Conservation (phyloP, 306 rosid species). For the Vicia sativa region DNA sequence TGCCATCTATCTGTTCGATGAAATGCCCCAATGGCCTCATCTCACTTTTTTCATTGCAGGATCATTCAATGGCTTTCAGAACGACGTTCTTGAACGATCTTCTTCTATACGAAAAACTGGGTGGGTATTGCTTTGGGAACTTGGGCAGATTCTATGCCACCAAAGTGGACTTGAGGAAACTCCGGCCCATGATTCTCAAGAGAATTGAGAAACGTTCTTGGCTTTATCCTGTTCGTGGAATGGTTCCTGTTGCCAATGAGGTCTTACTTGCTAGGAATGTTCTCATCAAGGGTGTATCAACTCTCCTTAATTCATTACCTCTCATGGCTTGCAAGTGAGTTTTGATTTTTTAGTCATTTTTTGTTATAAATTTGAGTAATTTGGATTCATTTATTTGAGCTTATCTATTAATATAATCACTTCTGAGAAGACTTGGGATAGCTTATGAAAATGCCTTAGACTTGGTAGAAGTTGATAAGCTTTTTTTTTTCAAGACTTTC, state of each 20-base stretch:
- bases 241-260: slow-evolving; percentile 74
- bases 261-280: slow-evolving; percentile 57
- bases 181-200: slow-evolving; percentile 70
- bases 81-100: slow-evolving; percentile 32
- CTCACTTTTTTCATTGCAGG: slow-evolving; percentile 27
- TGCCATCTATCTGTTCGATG: slow-evolving; percentile 41
- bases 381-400: neutral
- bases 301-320: slow-evolving; percentile 59
- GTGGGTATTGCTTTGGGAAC: slow-evolving; percentile 14
- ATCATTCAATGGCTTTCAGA: slow-evolving; percentile 44
- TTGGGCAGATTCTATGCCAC: slow-evolving; percentile 38
- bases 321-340: slow-evolving; percentile 82
- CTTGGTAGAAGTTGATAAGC: no score
- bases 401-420: neutral
- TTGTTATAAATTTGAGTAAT: neutral
- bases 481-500: no score
- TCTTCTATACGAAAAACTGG: slow-evolving; percentile 13
- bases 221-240: slow-evolving; percentile 57
- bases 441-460: neutral
- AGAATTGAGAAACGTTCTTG: slow-evolving; percentile 64
- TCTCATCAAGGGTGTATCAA: slow-evolving; percentile 69
- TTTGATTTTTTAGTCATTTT: neutral
- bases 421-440: neutral
- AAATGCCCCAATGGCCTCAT: slow-evolving; percentile 10
- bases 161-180: slow-evolving; percentile 54